A percentile compares a stretch with the other conserved stretches of the same genome.
Evolutionary conservation across 75 land plant genomes (phyloP).

Genomic region (Cunninghamia lanceolata): DNA sequence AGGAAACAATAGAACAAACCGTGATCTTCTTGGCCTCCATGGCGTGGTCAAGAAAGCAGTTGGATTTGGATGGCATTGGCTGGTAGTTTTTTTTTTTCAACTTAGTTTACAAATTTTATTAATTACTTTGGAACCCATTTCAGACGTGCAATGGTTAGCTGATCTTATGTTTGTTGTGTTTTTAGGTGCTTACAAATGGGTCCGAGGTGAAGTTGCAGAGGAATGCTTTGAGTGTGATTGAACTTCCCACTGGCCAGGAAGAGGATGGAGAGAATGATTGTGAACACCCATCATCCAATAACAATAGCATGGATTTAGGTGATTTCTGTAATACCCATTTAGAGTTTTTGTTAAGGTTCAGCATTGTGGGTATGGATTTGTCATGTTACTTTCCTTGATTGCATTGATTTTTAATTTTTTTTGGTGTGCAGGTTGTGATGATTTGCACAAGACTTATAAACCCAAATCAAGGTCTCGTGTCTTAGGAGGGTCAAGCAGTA

Average conservation of each 20-base stretch:
- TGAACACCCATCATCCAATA: slow-evolving; percentile 44
- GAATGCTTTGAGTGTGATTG: slow-evolving; percentile 42
- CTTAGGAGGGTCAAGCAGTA: slow-evolving; percentile 8
- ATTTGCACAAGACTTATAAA: slow-evolving; percentile 8
- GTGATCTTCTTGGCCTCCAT: slow-evolving; percentile 60
- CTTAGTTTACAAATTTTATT: background rate
- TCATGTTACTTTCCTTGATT: background rate
- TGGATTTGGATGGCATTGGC: slow-evolving; percentile 83
- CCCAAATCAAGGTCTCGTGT: slow-evolving; percentile 10
- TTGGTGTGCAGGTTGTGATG: slow-evolving; percentile 6
- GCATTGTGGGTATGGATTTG: slow-evolving; percentile 11
- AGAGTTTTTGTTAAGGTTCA: background rate
- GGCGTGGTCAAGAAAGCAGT: slow-evolving; percentile 75
- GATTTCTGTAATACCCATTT: background rate
- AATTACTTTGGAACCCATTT: background rate
- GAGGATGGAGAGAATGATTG: slow-evolving; percentile 28
- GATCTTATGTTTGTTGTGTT: background rate
- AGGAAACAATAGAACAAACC: slow-evolving; percentile 67
- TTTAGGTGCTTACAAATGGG: slow-evolving; percentile 44
- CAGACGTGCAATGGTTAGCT: background rate
- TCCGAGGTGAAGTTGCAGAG: slow-evolving; percentile 45
- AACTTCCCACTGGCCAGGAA: slow-evolving; percentile 37
- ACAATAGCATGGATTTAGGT: slow-evolving; percentile 42
- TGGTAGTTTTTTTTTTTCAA: slow-evolving; percentile 29
- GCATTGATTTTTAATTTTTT: background rate